phyloP scores from a whole-genome alignment of 305 asterid species.

The Fraxinus angustifolia region DNA sequence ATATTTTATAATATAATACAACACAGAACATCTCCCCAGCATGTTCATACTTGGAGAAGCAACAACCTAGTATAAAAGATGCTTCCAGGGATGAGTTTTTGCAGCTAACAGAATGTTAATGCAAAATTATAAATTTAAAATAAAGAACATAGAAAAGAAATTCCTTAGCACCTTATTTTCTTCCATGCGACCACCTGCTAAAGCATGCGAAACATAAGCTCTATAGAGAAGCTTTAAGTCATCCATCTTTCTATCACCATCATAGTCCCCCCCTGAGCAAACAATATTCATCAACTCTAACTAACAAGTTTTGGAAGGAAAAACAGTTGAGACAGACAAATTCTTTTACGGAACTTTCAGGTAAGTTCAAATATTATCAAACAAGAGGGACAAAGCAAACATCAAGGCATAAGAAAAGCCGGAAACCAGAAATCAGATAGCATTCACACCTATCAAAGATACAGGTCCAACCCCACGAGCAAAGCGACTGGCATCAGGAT shows the following conservation, averaged over 20 bases:
- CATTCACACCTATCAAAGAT: conserved; percentile 59
- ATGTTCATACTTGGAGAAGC: neutral
- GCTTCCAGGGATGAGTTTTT: neutral
- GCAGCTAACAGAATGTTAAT: neutral
- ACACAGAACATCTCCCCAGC: neutral
- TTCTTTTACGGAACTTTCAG: conserved; percentile 1
- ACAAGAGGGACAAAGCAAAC: conserved; percentile 8
- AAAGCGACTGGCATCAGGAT: conserved; percentile 75
- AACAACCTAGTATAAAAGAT: neutral
- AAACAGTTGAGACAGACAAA: conserved; percentile 5
- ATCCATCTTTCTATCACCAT: conserved; percentile 67
- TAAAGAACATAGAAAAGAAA: neutral
- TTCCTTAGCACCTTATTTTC: conserved; percentile 63
- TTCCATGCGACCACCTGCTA: conserved; percentile 79
- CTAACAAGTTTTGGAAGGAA: conserved; percentile 20
- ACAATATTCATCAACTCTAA: conserved; percentile 27
- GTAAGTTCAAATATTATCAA: conserved; percentile 9
- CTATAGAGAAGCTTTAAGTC: conserved; percentile 80
- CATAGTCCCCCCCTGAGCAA: conserved; percentile 78
- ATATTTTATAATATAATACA: neutral
- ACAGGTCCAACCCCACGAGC: conserved; percentile 86
- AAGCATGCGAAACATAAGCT: conserved; percentile 64
- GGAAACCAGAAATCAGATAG: conserved; percentile 8
- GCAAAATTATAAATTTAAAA: neutral
- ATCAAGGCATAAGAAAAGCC: neutral